Evolutionary conservation across 208 protist species (phyloP), one percentile per base, ranked within the genome.

Genomic region (Borovskyia barvae): DNA sequence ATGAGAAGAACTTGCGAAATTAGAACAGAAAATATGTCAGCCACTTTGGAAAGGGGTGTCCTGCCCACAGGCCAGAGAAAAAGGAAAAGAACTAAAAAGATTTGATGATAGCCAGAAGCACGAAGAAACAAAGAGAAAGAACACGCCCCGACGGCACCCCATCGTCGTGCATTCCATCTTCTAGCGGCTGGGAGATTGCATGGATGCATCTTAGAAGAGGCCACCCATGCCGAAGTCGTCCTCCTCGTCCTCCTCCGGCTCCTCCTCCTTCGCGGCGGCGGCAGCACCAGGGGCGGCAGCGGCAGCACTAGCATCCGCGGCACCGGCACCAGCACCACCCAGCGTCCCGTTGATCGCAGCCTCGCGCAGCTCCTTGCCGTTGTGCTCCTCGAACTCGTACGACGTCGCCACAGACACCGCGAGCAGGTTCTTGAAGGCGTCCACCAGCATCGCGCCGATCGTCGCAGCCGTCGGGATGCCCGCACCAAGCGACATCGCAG

Each of bases 341-440:
- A 92, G 82, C 43, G 66, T 85, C 50, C 85, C 91, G 76, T 88
- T 82, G 61, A 85, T 61, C 33, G 96, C 90, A 57, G 92, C 69
- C 66, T 97, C 85, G 66, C 97, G 89, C 64, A 98, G 78, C 66
- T 94, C 78, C 66, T 79, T 87, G 53, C 75, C 76, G 69, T 89
- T 75, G 59, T 72, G 80, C 64, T 87, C 78, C 41, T 88, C 75
- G 82, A 95, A 96, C 40, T 95, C 95, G 90, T 96, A 96, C 19
- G 90, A 87, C 20, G 97, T 98, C 36, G 67, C 97, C 55, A 99
- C 52, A 30, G 95, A 92, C 30, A 99, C 77, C 30, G 95, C 88
- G n/a, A 99, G 67, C 28, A 99, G 54, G 61, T 97, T 98, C 87
- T 99, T 98, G 97, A 98, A 99, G 53, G 81, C 97, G 77, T 98